phyloP scores from a whole-genome alignment of 1,139 yeast species.

The Zygoascus meyerae region DNA sequence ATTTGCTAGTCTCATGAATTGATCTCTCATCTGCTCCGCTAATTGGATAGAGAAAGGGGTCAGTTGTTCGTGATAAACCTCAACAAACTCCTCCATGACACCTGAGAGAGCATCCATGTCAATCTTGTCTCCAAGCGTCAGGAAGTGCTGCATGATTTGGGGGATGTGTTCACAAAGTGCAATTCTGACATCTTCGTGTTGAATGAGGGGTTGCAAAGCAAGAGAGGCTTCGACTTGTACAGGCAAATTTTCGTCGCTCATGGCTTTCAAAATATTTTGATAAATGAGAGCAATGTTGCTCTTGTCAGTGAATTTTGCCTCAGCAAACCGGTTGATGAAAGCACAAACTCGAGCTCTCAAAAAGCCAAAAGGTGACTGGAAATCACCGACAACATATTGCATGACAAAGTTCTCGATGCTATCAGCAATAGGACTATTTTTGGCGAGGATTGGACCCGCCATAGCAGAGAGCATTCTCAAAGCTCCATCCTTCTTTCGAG shows the following conservation, averaged over 20 bases:
- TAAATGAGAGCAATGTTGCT: constrained; percentile 51
- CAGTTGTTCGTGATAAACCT: constrained; percentile 75
- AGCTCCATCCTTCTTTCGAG: constrained; percentile 74
- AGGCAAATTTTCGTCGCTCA: constrained; percentile 57
- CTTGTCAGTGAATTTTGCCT: constrained; percentile 48
- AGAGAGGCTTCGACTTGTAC: constrained; percentile 80
- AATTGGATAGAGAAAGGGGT: constrained; percentile 92
- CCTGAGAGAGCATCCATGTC: constrained; percentile 85
- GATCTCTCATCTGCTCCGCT: constrained; percentile 73
- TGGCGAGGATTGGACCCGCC: constrained; percentile 50
- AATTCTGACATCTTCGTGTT: constrained; percentile 58
- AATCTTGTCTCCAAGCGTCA: constrained; percentile 70
- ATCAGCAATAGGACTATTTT: constrained; percentile 51
- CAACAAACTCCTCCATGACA: constrained; percentile 95
- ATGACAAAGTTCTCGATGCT: constrained; percentile 69
- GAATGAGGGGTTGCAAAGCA: constrained; percentile 75
- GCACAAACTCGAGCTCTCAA: constrained; percentile 83
- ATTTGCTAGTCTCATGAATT: constrained; percentile 64
- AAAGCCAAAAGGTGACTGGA: constrained; percentile 61
- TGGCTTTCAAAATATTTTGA: constrained; percentile 60
- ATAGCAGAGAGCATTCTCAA: constrained; percentile 73
- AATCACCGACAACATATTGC: constrained; percentile 64
- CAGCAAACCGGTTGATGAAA: constrained; percentile 64
- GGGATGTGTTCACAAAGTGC: constrained; percentile 65
- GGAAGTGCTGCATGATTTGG: constrained; percentile 73